Conservation (phyloP, 208 protist genomes). For the Trypanosomatidae sp. region DNA sequence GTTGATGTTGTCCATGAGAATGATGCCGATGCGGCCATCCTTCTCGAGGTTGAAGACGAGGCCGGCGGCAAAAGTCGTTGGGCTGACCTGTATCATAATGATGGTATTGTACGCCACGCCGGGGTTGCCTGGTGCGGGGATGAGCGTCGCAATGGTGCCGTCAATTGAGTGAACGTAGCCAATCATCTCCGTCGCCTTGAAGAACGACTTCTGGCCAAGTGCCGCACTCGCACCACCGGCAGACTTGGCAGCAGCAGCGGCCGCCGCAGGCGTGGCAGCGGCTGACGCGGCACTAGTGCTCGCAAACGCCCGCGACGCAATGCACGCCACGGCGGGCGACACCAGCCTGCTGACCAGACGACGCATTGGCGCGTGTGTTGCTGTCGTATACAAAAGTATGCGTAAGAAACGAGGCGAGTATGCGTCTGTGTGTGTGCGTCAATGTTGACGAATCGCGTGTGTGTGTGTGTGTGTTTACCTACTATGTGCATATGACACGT, state of each 20-base stretch:
- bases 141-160: constrained; percentile 74
- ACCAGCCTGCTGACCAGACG: constrained; percentile 35
- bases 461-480: too few species aligned
- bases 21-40: constrained; percentile 78
- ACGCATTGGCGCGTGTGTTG: constrained; percentile 16
- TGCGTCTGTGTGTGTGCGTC: too few species aligned
- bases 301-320: constrained; percentile 21
- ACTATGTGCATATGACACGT: too few species aligned
- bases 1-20: constrained; percentile 81
- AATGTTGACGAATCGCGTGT: too few species aligned
- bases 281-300: constrained; percentile 7
- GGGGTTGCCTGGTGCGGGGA: constrained; percentile 57
- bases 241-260: too few species aligned
- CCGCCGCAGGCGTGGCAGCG: too few species aligned
- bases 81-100: constrained; percentile 74
- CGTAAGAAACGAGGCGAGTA: too few species aligned
- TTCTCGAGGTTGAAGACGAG: constrained; percentile 82
- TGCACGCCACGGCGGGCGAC: constrained; percentile 17
- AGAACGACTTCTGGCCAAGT: constrained; percentile 60
- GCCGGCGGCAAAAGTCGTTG: constrained; percentile 56
- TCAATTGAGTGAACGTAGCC: constrained; percentile 82
- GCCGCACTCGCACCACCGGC: too few species aligned
- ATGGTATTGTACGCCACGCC: constrained; percentile 80
- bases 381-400: too few species aligned
- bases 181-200: constrained; percentile 78